These are phyloP conservation scores for Sanghuangporus sanghuang DNA, from an alignment of 1,284 basidiomycete genomes.

Conservation along the genomic window DNA sequence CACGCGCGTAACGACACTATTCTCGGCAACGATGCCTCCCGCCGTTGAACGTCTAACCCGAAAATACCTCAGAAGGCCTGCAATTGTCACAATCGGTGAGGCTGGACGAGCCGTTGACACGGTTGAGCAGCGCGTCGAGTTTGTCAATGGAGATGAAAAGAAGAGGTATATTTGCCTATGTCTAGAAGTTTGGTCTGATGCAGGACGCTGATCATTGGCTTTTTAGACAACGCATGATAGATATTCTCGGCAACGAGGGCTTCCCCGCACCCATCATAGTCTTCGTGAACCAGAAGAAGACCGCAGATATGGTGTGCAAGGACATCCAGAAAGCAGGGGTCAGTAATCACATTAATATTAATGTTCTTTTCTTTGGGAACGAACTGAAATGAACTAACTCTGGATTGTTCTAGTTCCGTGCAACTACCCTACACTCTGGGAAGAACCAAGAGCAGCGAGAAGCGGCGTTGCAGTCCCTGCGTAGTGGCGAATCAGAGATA, in stretches of 20 bases:
- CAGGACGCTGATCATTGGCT: conserved; percentile 14
- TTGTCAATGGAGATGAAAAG: conserved; percentile 89
- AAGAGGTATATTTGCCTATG: conserved; percentile 63
- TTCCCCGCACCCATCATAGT: conserved; percentile 93
- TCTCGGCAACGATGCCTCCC: conserved; percentile 98
- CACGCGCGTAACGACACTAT: conserved; percentile 86
- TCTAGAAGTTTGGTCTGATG: background rate
- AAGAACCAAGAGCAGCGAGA: conserved; percentile 98
- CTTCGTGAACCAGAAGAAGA: conserved; percentile 99
- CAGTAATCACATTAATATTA: conserved; percentile 26
- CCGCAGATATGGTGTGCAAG: conserved; percentile 93
- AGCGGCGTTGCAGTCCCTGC: conserved; percentile 80
- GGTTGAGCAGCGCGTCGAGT: conserved; percentile 95
- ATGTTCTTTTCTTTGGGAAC: background rate
- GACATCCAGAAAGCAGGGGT: conserved; percentile 84
- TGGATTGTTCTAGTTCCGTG: conserved; percentile 58
- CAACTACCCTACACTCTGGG: conserved; percentile 90
- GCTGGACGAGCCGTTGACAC: conserved; percentile 97
- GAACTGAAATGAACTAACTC: conserved; percentile 11
- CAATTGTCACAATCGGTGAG: conserved; percentile 95
- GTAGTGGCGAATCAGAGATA: conserved; percentile 78
- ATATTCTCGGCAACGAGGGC: conserved; percentile 83
- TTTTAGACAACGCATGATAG: conserved; percentile 71
- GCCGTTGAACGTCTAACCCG: conserved; percentile 91
- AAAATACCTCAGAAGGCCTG: conserved; percentile 90